Percentiles rank a stretch among this genome's conserved stretches.
These are phyloP conservation scores for Fomitopsis betulina DNA, from an alignment of 1,284 basidiomycete genomes.

Conservation along the genomic window DNA sequence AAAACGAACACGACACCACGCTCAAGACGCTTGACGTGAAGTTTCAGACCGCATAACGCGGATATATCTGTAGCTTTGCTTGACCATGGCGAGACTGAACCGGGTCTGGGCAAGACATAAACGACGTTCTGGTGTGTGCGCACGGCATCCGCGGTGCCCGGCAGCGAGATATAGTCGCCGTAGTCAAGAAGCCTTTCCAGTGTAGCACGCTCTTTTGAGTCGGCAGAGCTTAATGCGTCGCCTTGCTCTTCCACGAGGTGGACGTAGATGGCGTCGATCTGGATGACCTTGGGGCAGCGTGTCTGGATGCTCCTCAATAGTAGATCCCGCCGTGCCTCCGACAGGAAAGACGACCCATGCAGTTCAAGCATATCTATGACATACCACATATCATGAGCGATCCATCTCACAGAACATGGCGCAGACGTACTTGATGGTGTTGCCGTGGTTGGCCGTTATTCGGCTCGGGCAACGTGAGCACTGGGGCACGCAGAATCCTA, in stretches of 20 bases:
- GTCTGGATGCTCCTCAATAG: conserved; percentile 65
- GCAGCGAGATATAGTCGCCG: conserved; percentile 70
- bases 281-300: conserved; percentile 48
- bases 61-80: conserved; percentile 97
- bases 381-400: background rate
- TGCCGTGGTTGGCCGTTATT: background rate
- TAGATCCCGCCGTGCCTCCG: conserved; percentile 64
- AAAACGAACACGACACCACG: conserved; percentile 79
- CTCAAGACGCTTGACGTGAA: conserved; percentile 77
- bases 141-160: conserved; percentile 41
- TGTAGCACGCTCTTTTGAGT: conserved; percentile 46
- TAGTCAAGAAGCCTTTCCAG: conserved; percentile 83
- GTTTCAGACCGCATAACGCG: conserved; percentile 76
- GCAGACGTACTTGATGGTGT: background rate
- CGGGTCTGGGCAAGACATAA: conserved; percentile 77
- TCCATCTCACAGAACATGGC: background rate
- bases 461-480: too few species aligned
- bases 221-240: conserved; percentile 44
- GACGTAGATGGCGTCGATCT: conserved; percentile 82
- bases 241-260: conserved; percentile 73
- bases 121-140: conserved; percentile 41
- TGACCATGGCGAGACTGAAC: conserved; percentile 91
- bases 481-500: too few species aligned
- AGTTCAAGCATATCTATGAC: conserved; percentile 54
- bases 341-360: conserved; percentile 69